A percentile compares a stretch with the other conserved stretches of the same genome.
phyloP scores from a whole-genome alignment of 2,329 filamentous ascomycete species.

The Aspergillus sp. region DNA sequence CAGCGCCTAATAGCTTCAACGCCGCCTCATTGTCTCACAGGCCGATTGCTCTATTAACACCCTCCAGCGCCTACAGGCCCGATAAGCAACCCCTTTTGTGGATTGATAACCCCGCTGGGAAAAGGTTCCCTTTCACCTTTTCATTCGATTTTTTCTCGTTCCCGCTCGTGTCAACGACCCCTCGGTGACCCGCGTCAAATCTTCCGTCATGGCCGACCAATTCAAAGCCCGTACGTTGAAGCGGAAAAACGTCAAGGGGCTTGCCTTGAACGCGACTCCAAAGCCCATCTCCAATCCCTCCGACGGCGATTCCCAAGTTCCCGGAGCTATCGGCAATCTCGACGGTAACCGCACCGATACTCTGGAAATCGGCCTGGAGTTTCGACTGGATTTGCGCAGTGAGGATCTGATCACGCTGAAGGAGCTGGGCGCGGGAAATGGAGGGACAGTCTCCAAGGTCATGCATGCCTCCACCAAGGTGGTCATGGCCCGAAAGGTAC shows the following conservation, averaged over 20 bases:
- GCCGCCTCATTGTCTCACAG: not conserved
- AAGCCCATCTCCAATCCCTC: conserved; percentile 68
- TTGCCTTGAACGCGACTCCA: conserved; percentile 79
- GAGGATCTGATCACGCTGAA: conserved; percentile 92
- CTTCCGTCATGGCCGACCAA: conserved; percentile 53
- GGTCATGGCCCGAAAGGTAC: conserved; percentile 95
- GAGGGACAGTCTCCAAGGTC: conserved; percentile 97
- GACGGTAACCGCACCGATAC: conserved; percentile 65
- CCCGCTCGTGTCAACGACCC: not conserved
- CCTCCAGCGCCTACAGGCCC: not conserved
- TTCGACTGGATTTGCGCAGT: conserved; percentile 85
- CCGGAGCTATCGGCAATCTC: conserved; percentile 58
- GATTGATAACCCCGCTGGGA: not conserved
- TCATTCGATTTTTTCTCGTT: conserved; percentile 17
- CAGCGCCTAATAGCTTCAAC: not conserved
- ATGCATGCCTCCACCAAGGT: conserved; percentile 92
- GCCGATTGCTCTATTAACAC: not conserved
- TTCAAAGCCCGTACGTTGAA: conserved; percentile 80
- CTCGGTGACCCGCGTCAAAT: not conserved
- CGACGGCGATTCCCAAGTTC: conserved; percentile 65
- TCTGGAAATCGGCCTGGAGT: conserved; percentile 95
- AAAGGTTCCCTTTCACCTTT: not conserved
- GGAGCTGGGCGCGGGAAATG: conserved; percentile 93
- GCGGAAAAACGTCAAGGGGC: conserved; percentile 97
- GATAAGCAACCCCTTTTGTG: not conserved